phyloP scores from a whole-genome alignment of 2,329 filamentous ascomycete species.

The Diaporthe ampelina region DNA sequence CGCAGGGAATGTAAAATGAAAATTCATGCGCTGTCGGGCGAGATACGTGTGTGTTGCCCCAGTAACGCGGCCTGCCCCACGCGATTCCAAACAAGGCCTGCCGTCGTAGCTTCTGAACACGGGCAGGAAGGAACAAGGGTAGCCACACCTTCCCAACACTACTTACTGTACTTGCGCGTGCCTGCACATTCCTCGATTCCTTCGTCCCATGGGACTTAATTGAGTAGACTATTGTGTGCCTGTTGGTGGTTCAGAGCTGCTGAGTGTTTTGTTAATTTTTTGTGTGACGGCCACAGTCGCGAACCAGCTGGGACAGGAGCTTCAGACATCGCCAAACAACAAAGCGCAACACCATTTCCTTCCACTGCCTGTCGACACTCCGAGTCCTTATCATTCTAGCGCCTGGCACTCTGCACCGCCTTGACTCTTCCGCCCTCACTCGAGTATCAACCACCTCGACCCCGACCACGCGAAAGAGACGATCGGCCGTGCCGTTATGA shows the following conservation, averaged over 20 bases:
- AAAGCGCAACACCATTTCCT: neutral
- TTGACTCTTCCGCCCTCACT: neutral
- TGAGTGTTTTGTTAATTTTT: neutral
- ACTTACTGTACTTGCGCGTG: neutral
- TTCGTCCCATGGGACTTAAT: neutral
- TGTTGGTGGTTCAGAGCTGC: neutral
- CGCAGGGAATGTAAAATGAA: constrained; percentile 25
- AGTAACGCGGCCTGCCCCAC: constrained; percentile 30
- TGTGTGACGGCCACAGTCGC: neutral
- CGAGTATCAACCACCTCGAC: neutral
- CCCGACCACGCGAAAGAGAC: neutral
- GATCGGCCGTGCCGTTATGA: constrained; percentile 33
- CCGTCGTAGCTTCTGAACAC: neutral
- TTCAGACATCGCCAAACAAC: neutral
- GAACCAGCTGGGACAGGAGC: neutral
- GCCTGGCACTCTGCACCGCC: neutral
- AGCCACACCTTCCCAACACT: constrained; percentile 4
- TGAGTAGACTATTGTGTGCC: neutral
- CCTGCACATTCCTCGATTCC: constrained; percentile 17
- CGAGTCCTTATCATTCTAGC: neutral
- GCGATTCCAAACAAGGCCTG: constrained; percentile 35
- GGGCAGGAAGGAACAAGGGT: constrained; percentile 5
- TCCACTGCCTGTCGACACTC: no score
- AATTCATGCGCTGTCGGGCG: constrained; percentile 26
- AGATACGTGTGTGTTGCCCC: constrained; percentile 30